Evolutionary conservation across 345 rosid species (phyloP), one percentile per base, ranked within the genome.

Genomic region (Populus simonii): DNA sequence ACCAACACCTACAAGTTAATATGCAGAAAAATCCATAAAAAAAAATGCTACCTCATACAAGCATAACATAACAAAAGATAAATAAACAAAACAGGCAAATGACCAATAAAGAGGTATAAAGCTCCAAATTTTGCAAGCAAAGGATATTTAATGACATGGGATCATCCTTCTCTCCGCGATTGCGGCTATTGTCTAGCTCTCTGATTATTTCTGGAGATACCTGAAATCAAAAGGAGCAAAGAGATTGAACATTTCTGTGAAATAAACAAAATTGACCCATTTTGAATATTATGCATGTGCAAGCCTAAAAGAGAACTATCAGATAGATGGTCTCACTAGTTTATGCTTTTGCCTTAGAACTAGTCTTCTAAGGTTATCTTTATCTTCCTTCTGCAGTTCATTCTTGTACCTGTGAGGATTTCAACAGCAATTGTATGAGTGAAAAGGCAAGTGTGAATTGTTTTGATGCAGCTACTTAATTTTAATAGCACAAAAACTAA

Each of bases 161-260:
- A 84, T 91, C 90, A n/a, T 85, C 97, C 82, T 88, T 91, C 86
- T 93, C 98, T n/a, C 98, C 93, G 22, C 97, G 94, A 85, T 86
- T 92, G 76, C 92, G 90, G 84, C 94, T 90, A 76, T 84, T 87
- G 73, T 88, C 88, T 29, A 93, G 86, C 87, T 96, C 99, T 80
- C 92, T 88, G 55, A 79, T 57, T 78, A 96, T 92, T 86, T 91
- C 97, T 70, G 95, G 94, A 43, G 99, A 90, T 78, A 94, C 92
- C 98, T 94, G 75, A 68, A 78, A 22, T n/a, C 68, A 51, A 41
- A 68, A 47, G 36, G 51, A 38, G 71, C 53, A 76, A 39, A 76
- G 2, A 76, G 27, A 71, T 68, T 47, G 74, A 49, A 74, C 20
- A 72, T 49, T 36, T 18, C 25, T 8, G 29, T 39, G 27, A 20